phyloP scores from a whole-genome alignment of 495 filamentous ascomycete genomes.

The Neurospora tetrasperma region DNA sequence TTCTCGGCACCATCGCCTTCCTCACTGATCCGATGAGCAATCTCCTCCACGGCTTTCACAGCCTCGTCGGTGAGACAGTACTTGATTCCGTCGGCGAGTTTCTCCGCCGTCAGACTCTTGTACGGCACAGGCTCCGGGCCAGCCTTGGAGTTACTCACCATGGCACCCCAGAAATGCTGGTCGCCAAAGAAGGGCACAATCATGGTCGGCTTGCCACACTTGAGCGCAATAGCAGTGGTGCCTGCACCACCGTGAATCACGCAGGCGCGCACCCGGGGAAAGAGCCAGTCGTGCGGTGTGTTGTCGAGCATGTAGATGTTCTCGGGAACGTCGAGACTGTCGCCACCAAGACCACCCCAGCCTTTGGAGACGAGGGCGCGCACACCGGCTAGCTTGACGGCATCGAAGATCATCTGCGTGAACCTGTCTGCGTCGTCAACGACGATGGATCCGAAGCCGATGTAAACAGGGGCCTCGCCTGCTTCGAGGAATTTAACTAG shows the following conservation, averaged over 20 bases:
- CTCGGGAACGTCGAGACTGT: slow-evolving; percentile 40
- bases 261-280: slow-evolving; percentile 47
- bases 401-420: slow-evolving; percentile 52
- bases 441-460: slow-evolving; percentile 60
- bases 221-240: slow-evolving; percentile 55
- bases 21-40: slow-evolving; percentile 49
- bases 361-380: slow-evolving; percentile 56
- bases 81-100: slow-evolving; percentile 54
- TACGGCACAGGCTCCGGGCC: slow-evolving; percentile 65
- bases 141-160: slow-evolving; percentile 55
- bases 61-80: slow-evolving; percentile 53
- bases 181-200: slow-evolving; percentile 63
- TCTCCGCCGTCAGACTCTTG: slow-evolving; percentile 53
- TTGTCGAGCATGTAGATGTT: slow-evolving; percentile 55
- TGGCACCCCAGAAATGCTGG: slow-evolving; percentile 75
- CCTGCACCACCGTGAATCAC: slow-evolving; percentile 60
- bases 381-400: slow-evolving; percentile 47
- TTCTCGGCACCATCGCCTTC: slow-evolving; percentile 69
- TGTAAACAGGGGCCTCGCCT: slow-evolving; percentile 48
- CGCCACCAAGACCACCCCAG: slow-evolving; percentile 54
- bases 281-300: slow-evolving; percentile 60
- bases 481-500: slow-evolving; percentile 53
- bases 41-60: slow-evolving; percentile 41
- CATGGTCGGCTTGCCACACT: slow-evolving; percentile 54
- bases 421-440: slow-evolving; percentile 55